Percentiles rank a stretch among this genome's conserved stretches.
Evolutionary conservation across 108 stramenopile genomes (phyloP).

Genomic region (Nannochloropsis oceanica): DNA sequence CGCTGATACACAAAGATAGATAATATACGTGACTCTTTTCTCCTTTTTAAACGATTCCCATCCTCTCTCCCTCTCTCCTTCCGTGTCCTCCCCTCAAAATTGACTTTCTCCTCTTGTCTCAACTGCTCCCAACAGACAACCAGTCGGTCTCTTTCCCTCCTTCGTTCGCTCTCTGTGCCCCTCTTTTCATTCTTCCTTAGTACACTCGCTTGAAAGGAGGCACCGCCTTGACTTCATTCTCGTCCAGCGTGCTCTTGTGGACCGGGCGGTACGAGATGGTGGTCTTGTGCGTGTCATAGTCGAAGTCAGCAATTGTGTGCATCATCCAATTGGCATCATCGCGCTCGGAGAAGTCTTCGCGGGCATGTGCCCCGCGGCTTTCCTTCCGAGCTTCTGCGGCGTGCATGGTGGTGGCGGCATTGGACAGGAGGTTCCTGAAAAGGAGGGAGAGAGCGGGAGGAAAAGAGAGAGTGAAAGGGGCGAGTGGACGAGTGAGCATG

Average conservation of each 20-base stretch:
- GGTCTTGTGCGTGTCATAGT: slow-evolving; percentile 69
- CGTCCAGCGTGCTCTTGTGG: slow-evolving; percentile 85
- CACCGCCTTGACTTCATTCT: slow-evolving; percentile 72
- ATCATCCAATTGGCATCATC: slow-evolving; percentile 97
- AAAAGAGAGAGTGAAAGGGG: neutral
- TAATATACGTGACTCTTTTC: no score
- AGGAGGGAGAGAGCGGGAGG: neutral
- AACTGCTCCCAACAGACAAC: no score
- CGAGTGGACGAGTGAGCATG: neutral
- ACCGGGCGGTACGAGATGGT: slow-evolving; percentile 71
- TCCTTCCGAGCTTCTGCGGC: slow-evolving; percentile 91
- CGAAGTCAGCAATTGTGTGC: slow-evolving; percentile 85
- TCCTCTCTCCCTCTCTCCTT: no score
- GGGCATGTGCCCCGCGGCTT: slow-evolving; percentile 91
- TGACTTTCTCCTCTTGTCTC: no score
- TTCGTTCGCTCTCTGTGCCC: no score
- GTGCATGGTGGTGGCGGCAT: slow-evolving; percentile 93
- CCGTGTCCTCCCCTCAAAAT: no score
- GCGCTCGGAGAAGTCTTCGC: slow-evolving; percentile 84
- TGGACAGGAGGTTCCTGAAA: slow-evolving; percentile 57
- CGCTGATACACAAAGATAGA: no score
- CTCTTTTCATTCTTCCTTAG: slow-evolving; percentile 26
- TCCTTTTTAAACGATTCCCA: no score
- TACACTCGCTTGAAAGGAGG: slow-evolving; percentile 93
- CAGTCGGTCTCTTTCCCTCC: no score